These are phyloP conservation scores for Solanum megistacrolobum DNA, from an alignment of 257 asterid genomes.

Conservation along the genomic window DNA sequence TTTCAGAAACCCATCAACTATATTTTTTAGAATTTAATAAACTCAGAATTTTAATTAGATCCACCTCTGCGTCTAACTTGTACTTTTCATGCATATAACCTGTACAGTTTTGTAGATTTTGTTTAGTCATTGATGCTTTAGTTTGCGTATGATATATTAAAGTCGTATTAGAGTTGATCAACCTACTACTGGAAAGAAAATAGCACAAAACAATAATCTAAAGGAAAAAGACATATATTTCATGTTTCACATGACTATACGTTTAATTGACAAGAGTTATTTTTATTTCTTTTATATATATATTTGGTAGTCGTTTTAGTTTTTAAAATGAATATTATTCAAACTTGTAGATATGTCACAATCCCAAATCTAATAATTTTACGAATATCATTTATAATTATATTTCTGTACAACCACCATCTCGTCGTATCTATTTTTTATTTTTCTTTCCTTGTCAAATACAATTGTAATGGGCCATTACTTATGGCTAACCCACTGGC, in stretches of 20 bases:
- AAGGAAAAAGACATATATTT: neutral
- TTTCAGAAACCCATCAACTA: no score
- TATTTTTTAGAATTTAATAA: no score
- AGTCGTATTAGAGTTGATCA: neutral
- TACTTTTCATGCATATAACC: neutral
- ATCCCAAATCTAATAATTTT: neutral
- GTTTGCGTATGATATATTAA: neutral
- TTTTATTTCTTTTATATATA: neutral
- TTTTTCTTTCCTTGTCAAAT: neutral
- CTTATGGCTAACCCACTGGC: neutral
- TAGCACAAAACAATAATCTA: neutral
- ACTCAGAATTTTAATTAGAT: neutral
- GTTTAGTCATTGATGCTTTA: neutral
- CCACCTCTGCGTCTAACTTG: neutral
- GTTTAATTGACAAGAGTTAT: neutral
- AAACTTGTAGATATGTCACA: neutral
- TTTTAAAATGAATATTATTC: neutral
- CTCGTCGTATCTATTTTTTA: neutral
- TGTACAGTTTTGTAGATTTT: neutral
- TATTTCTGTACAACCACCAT: neutral
- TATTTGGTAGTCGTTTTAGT: neutral
- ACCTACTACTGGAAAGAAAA: neutral
- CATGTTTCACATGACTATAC: neutral
- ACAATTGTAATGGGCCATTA: neutral
- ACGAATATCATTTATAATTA: neutral